Evolutionary conservation across 2,329 filamentous ascomycete genomes (phyloP).

Genomic region (Plectosphaerella sp.): DNA sequence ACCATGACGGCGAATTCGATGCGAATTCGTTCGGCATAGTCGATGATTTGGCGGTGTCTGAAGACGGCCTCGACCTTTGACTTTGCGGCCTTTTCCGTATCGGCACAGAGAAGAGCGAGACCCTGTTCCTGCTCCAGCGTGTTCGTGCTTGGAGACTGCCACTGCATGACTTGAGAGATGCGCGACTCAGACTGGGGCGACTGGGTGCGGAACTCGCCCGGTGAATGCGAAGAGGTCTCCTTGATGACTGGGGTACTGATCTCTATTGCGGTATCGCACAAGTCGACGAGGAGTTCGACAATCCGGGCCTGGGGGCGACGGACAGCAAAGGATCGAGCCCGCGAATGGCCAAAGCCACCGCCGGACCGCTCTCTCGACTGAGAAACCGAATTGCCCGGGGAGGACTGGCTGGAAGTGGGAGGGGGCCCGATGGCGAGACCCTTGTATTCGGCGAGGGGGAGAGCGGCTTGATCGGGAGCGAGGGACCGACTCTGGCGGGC

Average conservation of each 20-base stretch:
- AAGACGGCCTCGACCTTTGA: conserved; percentile 91
- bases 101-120: conserved; percentile 77
- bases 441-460: conserved; percentile 76
- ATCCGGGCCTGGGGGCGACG: conserved; percentile 87
- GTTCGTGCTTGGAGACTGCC: conserved; percentile 91
- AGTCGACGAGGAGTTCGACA: conserved; percentile 87
- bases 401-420: conserved; percentile 64
- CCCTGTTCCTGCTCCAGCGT: conserved; percentile 93
- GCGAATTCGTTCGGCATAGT: conserved; percentile 93
- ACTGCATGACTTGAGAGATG: conserved; percentile 90
- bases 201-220: conserved; percentile 81
- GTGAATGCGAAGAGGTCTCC: conserved; percentile 62
- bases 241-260: conserved; percentile 94
- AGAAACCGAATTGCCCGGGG: conserved; percentile 66
- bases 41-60: conserved; percentile 85
- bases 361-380: conserved; percentile 70
- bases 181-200: conserved; percentile 95
- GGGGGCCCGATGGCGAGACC: conserved; percentile 77
- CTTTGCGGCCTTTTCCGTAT: conserved; percentile 80
- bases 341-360: conserved; percentile 71
- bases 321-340: conserved; percentile 85
- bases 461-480: conserved; percentile 46
- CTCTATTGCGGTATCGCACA: conserved; percentile 93
- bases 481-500: conserved; percentile 64
- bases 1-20: conserved; percentile 90